Evolutionary conservation across 2,329 filamentous ascomycete species (phyloP), one percentile per base, ranked within the genome.

Genomic region (Penicillium palitans): DNA sequence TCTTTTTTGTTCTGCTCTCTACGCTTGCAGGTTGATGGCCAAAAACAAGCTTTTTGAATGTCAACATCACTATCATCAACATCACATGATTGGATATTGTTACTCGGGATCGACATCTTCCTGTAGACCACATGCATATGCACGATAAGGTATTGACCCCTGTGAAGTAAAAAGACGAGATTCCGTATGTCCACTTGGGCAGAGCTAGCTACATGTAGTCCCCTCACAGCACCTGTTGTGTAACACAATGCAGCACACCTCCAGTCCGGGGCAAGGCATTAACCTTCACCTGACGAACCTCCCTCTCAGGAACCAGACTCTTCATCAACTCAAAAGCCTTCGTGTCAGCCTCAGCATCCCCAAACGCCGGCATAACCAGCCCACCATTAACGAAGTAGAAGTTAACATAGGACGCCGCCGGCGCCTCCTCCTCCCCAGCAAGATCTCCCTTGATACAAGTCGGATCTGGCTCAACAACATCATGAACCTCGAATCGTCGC

Each of bases 231-330:
- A 72, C 69, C 49, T 70, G 70, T 51, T 72, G 70, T 24, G 68
- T 72, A n/a, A 66, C 64, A 63, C 70, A 72, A 58, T 72, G 70
- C 51, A 72, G 62, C 33, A 70, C 70, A 42, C 70, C 70, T 4
- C 70, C 70, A 46, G 66, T 67, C 44, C 68, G 63, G 2, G 70
- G 70, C 52, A 72, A 54, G 21, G 64, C 68, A 57, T 70, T 68
- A 10, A 72, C 65, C 27, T 46, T 49, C 37, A 72, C 68, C 55
- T 69, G 68, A 35, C 55, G 55, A 12, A 71, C 59, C 58, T 65
- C 64, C n/a, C 68, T 61, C n/a, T 62, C 61, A 35, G 68, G 68
- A 55, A 70, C 67, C 24, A 72, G 57, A 3, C 39, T 60, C 48
- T 65, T 50, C 19, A 72, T 42, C 37, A 64, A 58, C 51, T 66